Base-by-base conservation (phyloP, 768 basidiomycete genomes). In the Phylloporus arenicola region DNA sequence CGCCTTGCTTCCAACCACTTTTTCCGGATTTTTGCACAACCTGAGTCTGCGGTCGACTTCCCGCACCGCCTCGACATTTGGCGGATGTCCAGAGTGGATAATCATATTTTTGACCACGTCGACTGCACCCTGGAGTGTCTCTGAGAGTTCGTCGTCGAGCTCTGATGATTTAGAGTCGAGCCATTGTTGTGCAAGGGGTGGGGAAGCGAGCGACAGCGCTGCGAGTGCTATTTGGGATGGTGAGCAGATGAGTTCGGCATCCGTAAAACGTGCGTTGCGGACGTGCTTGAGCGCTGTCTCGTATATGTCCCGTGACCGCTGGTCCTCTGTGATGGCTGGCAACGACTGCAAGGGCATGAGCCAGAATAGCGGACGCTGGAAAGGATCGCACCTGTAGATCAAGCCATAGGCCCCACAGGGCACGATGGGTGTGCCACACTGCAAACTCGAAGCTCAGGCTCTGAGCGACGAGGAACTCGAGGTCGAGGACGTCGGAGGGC, bases 401-500 rank as follows among this genome's bases (percentile, higher is more conserved):
- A 17, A 96, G 76, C 78, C 83, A 86, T 17, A 94, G 76, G 5
- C 92, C 92, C 85, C 88, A 92, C 19, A 92, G 64, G 1, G 92
- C 90, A 41, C 91, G 72, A 61, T 94, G 90, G 19, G 90, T 80
- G 66, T 93, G 92, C 86, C 91, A 93, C 7, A 92, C 82, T 4
- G 92, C 83, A 62, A 97, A 96, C 65, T 99, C 94, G 55, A 99
- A 99, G 33, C 81, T 77, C 42, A 99, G 76, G 60, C 89, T 92
- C 68, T 98, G 96, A 0, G 94, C 89, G 6, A 99, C 88, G 31
- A 96, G 82, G 65, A 97, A 98, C 67, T 99, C 96, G 31, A 97
- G 81, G 50, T 92, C 88, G 50, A 98, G 81, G 14, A 99, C 88
- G 61, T 97, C 93, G 6, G 81, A 80, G 1, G 87, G 79, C 4